Evolutionary conservation across 2,329 filamentous ascomycete genomes (phyloP), one percentile per base, ranked within the genome.

Genomic region (Orbilia ellipsospora): DNA sequence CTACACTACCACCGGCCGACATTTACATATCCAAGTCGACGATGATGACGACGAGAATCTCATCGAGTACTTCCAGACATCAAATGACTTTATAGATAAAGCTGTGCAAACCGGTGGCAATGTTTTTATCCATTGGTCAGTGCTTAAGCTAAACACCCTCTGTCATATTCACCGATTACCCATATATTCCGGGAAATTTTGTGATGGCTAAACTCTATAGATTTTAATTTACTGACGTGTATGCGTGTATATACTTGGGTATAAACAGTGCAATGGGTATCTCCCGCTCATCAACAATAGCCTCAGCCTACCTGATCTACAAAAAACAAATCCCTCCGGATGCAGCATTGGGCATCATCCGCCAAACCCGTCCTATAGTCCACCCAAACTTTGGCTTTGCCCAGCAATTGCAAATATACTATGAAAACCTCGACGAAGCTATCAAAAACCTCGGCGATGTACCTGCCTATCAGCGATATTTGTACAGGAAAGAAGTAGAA

Each of bases 331-430:
- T 79, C n/a, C 44, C 72, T 4, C 61, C 77, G 3, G 82, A 83
- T 7, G 88, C 91, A 54, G 93, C 94, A 1, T 84, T 98, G 59
- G 84, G 86, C 26, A 86, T 90, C 78, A 85, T 98, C 60, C 88
- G 89, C 63, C 83, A 90, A 80, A 87, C 87, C 51, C 89, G 94
- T 45, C 88, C 91, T 15, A 87, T 95, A 65, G 94, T 91, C 75
- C 92, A 96, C 80, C 95, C 95, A 2, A 99, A 99, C 81, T 85
- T 88, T 36, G 94, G 94, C 28, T 99, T 99, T 85, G 93, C 94
- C 89, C 85, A 88, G 60, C 95, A 99, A 83, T 86, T 99, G 4
- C 86, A 90, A 78, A 85, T 98, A 64, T 99, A 94, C 85, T 91
- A 93, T 85, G 85, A 90, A 78, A 97, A 97, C 92, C 89, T 89